Evolutionary conservation across 768 basidiomycete genomes (phyloP), one percentile per base, ranked within the genome.

Genomic region (Naematelia encephala): DNA sequence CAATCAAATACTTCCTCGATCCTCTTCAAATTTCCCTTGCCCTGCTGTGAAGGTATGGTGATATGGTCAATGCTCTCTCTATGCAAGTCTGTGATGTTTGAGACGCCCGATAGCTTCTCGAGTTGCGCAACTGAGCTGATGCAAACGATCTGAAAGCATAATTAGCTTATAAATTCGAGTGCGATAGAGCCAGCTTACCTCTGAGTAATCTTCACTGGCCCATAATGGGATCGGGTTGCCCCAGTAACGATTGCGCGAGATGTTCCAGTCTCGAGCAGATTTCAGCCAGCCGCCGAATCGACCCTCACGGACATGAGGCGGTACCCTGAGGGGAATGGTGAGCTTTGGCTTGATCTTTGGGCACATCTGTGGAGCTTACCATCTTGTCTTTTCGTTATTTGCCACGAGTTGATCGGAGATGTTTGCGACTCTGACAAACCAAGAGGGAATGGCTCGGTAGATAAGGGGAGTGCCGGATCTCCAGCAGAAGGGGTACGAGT

Each of bases 1-100:
- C 96, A 99, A 74, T 99, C 96, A 73, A 99, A 98, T 34, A 99
- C 91, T 77, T 98, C 96, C 60, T 96, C 90, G n/a, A 97, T 82
- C 50, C 96, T 86, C 78, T 83, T 89, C 22, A 99, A 79, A 11
- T 78, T 78, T 14, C 94, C 94, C 68, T 90, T 93, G 53, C 93
- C 94, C 75, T 84, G 79, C 73, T 86, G 81, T 19, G 92, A 96
- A 10, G 94, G 96, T 69, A 98, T 97, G 51, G 90, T 93, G 79
- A 99, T 89, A 73, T 90, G 85, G 75, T 98, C 93, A 69, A 99
- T 91, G 71, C 85, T 90, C 63, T 99, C 91, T 55, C 93, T 82
- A 78, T 98, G 94, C 45, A 99, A 78, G 77, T 99, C 93, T 13
- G 80, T 88, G 77, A 97, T 88, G 30, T 87, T 89, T 29, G 80